Evolutionary conservation across 2,329 filamentous ascomycete species (phyloP), one percentile per base, ranked within the genome.

Genomic region (Botrytis paeoniae): DNA sequence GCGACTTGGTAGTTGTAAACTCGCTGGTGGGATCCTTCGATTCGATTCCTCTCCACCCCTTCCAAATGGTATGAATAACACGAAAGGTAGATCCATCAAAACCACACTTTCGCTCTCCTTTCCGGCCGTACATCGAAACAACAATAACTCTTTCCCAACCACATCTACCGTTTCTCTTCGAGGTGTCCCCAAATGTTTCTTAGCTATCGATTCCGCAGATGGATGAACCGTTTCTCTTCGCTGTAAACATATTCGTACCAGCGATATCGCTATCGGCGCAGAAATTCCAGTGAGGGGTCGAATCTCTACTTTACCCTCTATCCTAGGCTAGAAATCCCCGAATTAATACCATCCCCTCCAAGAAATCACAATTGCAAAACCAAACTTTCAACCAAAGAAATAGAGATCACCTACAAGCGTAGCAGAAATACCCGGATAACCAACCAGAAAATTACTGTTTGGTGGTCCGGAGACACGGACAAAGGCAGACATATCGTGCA

Each of bases 271-370:
- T 79, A 98, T 95, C 60, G 96, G 94, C 78, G 94, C 94, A 29
- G 94, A 95, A 79, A 92, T 91, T 75, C 96, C 95, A 75, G 91
- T 87, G 71, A 90, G 91, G 60, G 96, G 96, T 74, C 96, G 90
- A 79, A 99, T 96, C 85, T 98, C 96, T 81, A 99, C 96, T 82
- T 96, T 97, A 79, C 96, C 96, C 86, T 98, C 95, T 84, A 99
- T 95, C 81, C 96, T 93, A 80, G 96, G 96, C 94, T 98, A 80
- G n/a, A 51, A 29, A 29, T 41, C 43, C 9, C 16, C 25, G 61
- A 57, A 74, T 63, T n/a, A 66, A 73, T 35, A 35, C 45, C 60
- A 72, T 25, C 65, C 54, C 65, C 66, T n/a, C 77, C 62, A 76
- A 70, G 63, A 75, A 77, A 25, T 72, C 29, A 32, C 65, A 69